Conservation (phyloP, 371 early-diverging fungal species). For the Chytridium lagenaria region DNA sequence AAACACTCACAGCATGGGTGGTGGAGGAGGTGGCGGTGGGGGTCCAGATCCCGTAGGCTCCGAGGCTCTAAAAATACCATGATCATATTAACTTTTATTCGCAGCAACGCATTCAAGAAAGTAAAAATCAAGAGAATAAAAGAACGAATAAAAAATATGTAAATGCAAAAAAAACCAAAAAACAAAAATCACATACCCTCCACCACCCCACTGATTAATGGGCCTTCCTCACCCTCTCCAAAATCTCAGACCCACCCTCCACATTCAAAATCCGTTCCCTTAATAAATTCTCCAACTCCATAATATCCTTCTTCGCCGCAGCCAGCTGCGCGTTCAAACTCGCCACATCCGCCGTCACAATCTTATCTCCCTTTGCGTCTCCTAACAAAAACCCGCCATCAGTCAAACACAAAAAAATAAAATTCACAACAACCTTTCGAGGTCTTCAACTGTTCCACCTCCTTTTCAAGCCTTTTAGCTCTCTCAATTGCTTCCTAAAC, state of each 20-base stretch:
- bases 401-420: background rate
- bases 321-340: slow-evolving; percentile 27
- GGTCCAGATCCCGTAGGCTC: background rate
- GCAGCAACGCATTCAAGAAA: too few species aligned
- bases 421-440: background rate
- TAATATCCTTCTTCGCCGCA: slow-evolving; percentile 35
- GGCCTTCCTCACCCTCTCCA: slow-evolving; percentile 15
- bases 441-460: slow-evolving; percentile 40
- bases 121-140: too few species aligned
- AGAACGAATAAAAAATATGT: too few species aligned
- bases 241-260: slow-evolving; percentile 31
- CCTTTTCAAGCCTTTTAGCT: slow-evolving; percentile 52
- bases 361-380: slow-evolving; percentile 9
- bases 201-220: background rate
- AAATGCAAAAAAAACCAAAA: background rate
- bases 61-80: background rate
- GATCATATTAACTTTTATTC: too few species aligned
- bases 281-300: slow-evolving; percentile 41
- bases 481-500: slow-evolving; percentile 48
- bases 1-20: slow-evolving; percentile 13
- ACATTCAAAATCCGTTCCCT: slow-evolving; percentile 34
- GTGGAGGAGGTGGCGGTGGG: slow-evolving; percentile 30
- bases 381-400: background rate
- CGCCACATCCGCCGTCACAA: background rate
- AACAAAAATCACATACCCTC: background rate